Evolutionary conservation across 345 rosid species (phyloP).

Genomic region (Eutrema japonicum): DNA sequence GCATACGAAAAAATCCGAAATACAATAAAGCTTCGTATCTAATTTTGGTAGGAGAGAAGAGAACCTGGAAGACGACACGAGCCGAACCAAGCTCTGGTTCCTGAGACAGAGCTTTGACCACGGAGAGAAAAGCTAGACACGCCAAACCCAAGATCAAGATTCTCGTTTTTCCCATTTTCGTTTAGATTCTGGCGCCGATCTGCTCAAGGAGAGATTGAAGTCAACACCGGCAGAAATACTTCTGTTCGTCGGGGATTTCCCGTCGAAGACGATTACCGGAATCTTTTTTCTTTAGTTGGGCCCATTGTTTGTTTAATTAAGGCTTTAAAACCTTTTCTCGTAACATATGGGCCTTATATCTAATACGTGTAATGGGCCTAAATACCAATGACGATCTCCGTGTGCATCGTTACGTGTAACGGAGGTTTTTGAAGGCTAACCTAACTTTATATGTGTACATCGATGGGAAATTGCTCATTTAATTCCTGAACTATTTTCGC

Average conservation of each 20-base stretch:
- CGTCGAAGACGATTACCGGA: slow-evolving; percentile 26
- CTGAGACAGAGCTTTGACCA: slow-evolving; percentile 45
- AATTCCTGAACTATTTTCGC: too few species aligned
- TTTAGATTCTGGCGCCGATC: slow-evolving; percentile 42
- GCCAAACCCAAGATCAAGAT: slow-evolving; percentile 43
- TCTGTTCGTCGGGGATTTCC: slow-evolving; percentile 19
- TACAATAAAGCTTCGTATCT: background rate
- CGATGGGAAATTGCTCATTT: too few species aligned
- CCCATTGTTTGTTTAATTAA: slow-evolving; percentile 21
- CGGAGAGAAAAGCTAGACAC: slow-evolving; percentile 37
- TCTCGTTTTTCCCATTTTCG: slow-evolving; percentile 23
- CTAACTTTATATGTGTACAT: background rate
- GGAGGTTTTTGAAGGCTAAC: background rate
- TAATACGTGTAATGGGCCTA: too few species aligned
- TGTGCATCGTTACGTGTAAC: too few species aligned
- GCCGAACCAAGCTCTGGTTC: slow-evolving; percentile 83
- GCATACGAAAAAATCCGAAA: background rate
- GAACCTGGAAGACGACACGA: slow-evolving; percentile 94
- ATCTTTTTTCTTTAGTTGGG: background rate
- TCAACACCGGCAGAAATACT: slow-evolving; percentile 23
- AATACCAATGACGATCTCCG: too few species aligned
- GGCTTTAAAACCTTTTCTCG: background rate
- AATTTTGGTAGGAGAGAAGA: background rate
- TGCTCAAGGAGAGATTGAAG: slow-evolving; percentile 33
- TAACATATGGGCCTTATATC: too few species aligned